Evolutionary conservation across 1,139 yeast genomes (phyloP).

Genomic region (Pichia sp.): DNA sequence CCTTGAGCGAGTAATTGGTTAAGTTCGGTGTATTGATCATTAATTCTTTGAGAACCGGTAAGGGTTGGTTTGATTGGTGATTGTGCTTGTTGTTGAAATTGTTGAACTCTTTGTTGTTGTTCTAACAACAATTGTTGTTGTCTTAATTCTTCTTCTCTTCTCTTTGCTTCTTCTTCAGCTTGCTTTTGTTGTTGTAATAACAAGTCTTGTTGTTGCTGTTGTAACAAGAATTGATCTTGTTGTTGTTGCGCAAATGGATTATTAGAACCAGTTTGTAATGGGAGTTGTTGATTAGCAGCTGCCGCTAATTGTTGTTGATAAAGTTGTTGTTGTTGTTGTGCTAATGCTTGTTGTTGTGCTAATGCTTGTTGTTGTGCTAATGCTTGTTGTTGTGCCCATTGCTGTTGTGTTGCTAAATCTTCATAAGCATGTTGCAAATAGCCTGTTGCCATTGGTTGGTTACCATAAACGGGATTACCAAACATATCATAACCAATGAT

Average conservation of each 20-base stretch:
- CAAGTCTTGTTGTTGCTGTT: conserved; percentile 18
- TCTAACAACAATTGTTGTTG: conserved; percentile 27
- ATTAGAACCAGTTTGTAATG: conserved; percentile 65
- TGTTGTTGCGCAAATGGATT: conserved; percentile 74
- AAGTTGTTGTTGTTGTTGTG: conserved; percentile 35
- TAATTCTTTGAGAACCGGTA: conserved; percentile 42
- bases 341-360: conserved; percentile 20
- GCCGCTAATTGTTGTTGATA: conserved; percentile 26
- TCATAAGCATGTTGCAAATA: conserved; percentile 32
- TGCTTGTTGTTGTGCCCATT: conserved; percentile 25
- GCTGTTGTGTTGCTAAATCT: conserved; percentile 33
- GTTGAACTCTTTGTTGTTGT: conserved; percentile 29
- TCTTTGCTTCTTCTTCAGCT: conserved; percentile 30
- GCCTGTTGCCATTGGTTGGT: conserved; percentile 50
- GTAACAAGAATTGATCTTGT: conserved; percentile 21
- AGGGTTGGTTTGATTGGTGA: conserved; percentile 37
- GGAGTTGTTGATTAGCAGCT: conserved; percentile 34
- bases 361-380: conserved; percentile 25
- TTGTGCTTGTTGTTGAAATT: conserved; percentile 23
- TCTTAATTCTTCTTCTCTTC: conserved; percentile 31
- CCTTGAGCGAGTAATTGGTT: conserved; percentile 78
- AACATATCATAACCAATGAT: conserved; percentile 55
- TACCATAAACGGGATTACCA: conserved; percentile 63
- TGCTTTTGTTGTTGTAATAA: conserved; percentile 17
- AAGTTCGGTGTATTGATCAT: conserved; percentile 61